Percentiles rank a stretch among this genome's conserved stretches.
Evolutionary conservation across 805 yeast species (phyloP).

Genomic region (Myxozyma kluyveri): DNA sequence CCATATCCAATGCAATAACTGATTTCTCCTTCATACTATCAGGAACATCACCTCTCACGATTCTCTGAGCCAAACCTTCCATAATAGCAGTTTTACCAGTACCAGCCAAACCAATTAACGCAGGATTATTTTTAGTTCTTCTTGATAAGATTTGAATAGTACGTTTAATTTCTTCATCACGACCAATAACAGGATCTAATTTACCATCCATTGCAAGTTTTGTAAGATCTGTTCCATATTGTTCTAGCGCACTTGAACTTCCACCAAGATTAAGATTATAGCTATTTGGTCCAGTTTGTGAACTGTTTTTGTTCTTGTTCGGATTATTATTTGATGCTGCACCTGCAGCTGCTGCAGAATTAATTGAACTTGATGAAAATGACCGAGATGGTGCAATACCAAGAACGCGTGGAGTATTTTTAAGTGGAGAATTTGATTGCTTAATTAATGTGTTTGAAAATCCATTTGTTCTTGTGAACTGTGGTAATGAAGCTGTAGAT

Average conservation of each 20-base stretch:
- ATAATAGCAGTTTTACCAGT: slow-evolving; percentile 96
- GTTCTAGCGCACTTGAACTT: slow-evolving; percentile 59
- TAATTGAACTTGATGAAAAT: too few relatives aligned
- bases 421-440: too few relatives aligned
- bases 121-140: slow-evolving; percentile 88
- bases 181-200: slow-evolving; percentile 93
- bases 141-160: slow-evolving; percentile 90
- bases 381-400: too few relatives aligned
- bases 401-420: too few relatives aligned
- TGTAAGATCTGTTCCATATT: slow-evolving; percentile 83
- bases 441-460: too few relatives aligned
- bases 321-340: neutral
- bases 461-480: too few relatives aligned
- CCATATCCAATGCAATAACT: slow-evolving; percentile 80
- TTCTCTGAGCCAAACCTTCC: slow-evolving; percentile 95
- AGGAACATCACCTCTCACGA: slow-evolving; percentile 88
- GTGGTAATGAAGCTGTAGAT: too few relatives aligned
- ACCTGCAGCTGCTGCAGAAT: neutral
- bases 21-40: slow-evolving; percentile 86
- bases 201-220: slow-evolving; percentile 84
- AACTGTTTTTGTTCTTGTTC: slow-evolving; percentile 10
- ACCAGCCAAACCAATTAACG: slow-evolving; percentile 93
- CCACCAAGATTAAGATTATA: slow-evolving; percentile 47
- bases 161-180: slow-evolving; percentile 91
- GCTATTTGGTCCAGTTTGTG: slow-evolving; percentile 20